Evolutionary conservation across 352 stramenopile genomes (phyloP).

Genomic region (Elongisporangium prolatum): DNA sequence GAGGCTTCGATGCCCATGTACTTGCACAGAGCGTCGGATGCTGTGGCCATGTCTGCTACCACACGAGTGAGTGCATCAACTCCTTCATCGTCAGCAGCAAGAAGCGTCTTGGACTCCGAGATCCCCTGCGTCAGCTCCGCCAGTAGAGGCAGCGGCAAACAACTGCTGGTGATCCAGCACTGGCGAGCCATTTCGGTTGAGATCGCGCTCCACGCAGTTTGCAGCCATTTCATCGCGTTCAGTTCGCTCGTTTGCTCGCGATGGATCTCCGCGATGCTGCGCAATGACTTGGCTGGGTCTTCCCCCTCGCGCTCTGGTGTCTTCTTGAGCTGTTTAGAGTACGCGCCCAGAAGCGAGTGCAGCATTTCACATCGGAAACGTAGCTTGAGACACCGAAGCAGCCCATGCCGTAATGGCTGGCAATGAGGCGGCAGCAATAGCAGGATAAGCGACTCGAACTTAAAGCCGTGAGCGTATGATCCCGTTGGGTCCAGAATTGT

Average conservation of each 20-base stretch:
- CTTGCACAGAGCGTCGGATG: not conserved
- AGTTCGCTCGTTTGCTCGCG: conserved; percentile 29
- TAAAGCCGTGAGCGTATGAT: conserved; percentile 56
- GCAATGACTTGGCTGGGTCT: conserved; percentile 3
- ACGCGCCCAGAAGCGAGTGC: conserved; percentile 31
- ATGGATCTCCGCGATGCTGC: conserved; percentile 36
- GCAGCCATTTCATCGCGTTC: conserved; percentile 39
- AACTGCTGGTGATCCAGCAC: conserved; percentile 33
- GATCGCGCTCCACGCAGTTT: conserved; percentile 37
- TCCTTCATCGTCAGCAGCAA: not conserved
- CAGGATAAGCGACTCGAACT: conserved; percentile 60
- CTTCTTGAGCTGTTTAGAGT: not conserved
- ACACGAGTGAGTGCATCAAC: not conserved
- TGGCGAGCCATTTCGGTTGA: conserved; percentile 27
- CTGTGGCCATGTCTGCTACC: not conserved
- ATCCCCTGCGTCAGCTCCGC: conserved; percentile 6
- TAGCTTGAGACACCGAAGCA: conserved; percentile 54
- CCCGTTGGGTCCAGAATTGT: conserved; percentile 52
- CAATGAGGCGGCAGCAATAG: conserved; percentile 49
- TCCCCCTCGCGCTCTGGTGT: conserved; percentile 1
- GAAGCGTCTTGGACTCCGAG: not conserved
- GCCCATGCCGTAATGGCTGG: conserved; percentile 60
- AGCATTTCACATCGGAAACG: conserved; percentile 61
- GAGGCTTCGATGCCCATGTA: not conserved
- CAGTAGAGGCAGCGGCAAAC: conserved; percentile 23